These are phyloP conservation scores for Cytospora leucostoma DNA, from an alignment of 2,329 filamentous ascomycete species.

Conservation along the genomic window DNA sequence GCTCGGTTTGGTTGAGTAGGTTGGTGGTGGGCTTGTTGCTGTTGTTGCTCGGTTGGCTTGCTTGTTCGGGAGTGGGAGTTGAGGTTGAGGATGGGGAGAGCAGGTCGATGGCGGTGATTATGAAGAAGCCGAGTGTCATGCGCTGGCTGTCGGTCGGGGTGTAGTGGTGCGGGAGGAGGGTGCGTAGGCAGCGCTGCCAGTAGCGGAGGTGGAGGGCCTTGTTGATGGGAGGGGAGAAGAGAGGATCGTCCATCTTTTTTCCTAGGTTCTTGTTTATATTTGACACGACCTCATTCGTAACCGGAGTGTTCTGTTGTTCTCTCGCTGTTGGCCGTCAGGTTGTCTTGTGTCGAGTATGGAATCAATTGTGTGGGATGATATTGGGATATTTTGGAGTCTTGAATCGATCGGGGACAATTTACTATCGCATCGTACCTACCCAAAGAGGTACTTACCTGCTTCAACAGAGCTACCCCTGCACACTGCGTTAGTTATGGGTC, in stretches of 20 bases:
- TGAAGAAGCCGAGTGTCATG: constrained; percentile 88
- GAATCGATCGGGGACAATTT: too few species aligned
- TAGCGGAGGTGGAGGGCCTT: constrained; percentile 78
- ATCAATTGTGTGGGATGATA: too few species aligned
- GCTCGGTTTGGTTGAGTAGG: constrained; percentile 45
- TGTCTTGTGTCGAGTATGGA: too few species aligned
- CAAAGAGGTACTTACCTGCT: too few species aligned
- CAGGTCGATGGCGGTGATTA: constrained; percentile 80
- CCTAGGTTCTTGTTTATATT: too few species aligned
- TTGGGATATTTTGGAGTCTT: too few species aligned
- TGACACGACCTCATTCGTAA: too few species aligned
- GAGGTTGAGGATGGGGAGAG: constrained; percentile 60
- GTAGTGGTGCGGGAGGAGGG: constrained; percentile 78
- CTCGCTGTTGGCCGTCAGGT: too few species aligned
- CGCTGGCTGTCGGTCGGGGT: constrained; percentile 88
- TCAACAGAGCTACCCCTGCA: constrained; percentile 12
- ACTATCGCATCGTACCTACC: too few species aligned
- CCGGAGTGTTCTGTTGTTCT: too few species aligned
- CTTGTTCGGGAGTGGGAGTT: constrained; percentile 38
- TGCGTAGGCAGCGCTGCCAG: constrained; percentile 86
- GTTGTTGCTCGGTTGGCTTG: background rate
- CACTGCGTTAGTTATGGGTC: background rate
- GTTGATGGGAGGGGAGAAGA: constrained; percentile 47
- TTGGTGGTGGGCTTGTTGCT: background rate
- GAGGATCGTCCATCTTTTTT: background rate